Conservation (phyloP, 2,329 filamentous ascomycete genomes). For the Cladosporium velox region DNA sequence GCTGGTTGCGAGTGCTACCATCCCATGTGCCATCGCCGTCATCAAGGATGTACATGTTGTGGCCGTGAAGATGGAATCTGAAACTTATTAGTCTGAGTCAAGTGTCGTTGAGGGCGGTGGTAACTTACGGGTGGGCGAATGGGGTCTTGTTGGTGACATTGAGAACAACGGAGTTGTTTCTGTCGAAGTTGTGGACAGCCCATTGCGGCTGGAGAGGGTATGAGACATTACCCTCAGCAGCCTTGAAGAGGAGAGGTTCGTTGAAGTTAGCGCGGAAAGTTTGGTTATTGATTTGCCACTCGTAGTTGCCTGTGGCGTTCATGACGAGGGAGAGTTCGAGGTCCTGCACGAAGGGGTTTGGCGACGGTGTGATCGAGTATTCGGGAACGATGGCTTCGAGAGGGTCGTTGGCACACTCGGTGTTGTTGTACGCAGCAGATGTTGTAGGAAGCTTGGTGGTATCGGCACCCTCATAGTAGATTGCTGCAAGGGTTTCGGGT, state of each 20-base stretch:
- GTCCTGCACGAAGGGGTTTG: slow-evolving; percentile 35
- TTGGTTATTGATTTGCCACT: slow-evolving; percentile 57
- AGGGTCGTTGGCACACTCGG: slow-evolving; percentile 59
- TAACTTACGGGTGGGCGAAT: slow-evolving; percentile 32
- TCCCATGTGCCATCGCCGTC: slow-evolving; percentile 47
- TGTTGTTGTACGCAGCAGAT: slow-evolving; percentile 44
- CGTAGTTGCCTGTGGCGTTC: slow-evolving; percentile 50
- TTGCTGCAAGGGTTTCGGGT: slow-evolving; percentile 56
- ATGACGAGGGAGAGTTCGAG: slow-evolving; percentile 52
- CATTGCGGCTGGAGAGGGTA: slow-evolving; percentile 34
- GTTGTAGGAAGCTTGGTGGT: slow-evolving; percentile 47
- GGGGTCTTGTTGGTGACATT: slow-evolving; percentile 43
- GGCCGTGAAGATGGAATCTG: slow-evolving; percentile 52
- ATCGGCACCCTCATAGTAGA: slow-evolving; percentile 66
- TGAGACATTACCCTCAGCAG: slow-evolving; percentile 38
- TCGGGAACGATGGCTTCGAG: slow-evolving; percentile 55
- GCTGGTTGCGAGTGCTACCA: slow-evolving; percentile 40
- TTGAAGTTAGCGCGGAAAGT: slow-evolving; percentile 54
- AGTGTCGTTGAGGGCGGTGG: not conserved
- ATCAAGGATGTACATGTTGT: slow-evolving; percentile 49
- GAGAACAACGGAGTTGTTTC: slow-evolving; percentile 43
- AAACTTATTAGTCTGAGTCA: not conserved
- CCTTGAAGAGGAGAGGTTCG: slow-evolving; percentile 40
- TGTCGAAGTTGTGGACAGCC: slow-evolving; percentile 46
- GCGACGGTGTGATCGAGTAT: slow-evolving; percentile 50